Percentiles rank a stretch among this genome's conserved stretches.
Evolutionary conservation across 202 grass and related monocot species (phyloP).

Genomic region (Digitaria exilis): DNA sequence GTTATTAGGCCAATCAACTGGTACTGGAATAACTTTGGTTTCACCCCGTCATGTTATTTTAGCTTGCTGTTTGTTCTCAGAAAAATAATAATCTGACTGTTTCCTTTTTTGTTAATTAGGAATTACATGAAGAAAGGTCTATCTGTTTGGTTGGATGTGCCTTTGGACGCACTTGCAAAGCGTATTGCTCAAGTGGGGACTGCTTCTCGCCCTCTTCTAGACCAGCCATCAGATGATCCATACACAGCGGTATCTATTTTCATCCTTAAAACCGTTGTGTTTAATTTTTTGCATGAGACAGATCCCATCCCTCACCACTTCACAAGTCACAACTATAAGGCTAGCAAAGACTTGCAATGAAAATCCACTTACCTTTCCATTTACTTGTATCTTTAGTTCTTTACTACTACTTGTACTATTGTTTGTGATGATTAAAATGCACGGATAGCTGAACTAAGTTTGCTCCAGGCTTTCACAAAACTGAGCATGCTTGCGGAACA

Average conservation of each 20-base stretch:
- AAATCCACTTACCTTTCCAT: background rate
- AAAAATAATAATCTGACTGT: background rate
- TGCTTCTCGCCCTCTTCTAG: constrained; percentile 84
- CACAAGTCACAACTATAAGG: background rate
- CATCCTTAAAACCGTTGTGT: background rate
- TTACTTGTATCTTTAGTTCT: background rate
- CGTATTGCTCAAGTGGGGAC: constrained; percentile 86
- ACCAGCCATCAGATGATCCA: constrained; percentile 82
- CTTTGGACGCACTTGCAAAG: constrained; percentile 85
- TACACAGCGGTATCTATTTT: constrained; percentile 66
- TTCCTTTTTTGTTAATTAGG: constrained; percentile 45
- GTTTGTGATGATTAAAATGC: constrained; percentile 18
- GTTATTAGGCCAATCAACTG: constrained; percentile 94
- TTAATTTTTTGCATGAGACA: background rate
- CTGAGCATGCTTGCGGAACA: constrained; percentile 79
- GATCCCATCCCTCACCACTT: background rate
- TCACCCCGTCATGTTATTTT: background rate
- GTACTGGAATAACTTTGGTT: constrained; percentile 42
- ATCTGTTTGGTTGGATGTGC: constrained; percentile 95
- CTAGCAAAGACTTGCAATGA: background rate
- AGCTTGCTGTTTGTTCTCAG: background rate
- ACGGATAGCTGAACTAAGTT: background rate
- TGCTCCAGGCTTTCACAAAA: constrained; percentile 82
- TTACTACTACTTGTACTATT: background rate
- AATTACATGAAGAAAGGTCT: constrained; percentile 90